Evolutionary conservation across 768 basidiomycete genomes (phyloP), one percentile per base, ranked within the genome.

Genomic region (Lentinula boryana): DNA sequence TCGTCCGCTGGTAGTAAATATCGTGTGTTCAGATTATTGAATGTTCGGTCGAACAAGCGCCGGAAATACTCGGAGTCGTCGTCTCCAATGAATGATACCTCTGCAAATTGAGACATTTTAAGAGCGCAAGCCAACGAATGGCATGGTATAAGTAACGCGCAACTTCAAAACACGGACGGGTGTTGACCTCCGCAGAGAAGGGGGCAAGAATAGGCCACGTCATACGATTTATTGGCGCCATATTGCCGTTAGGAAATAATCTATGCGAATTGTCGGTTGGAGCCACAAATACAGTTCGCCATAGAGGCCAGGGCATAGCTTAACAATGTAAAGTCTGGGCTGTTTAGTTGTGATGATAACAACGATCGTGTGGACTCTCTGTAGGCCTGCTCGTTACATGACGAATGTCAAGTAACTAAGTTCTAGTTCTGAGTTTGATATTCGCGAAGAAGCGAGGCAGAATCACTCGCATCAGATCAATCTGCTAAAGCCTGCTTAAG

Each of bases 1-100:
- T 78, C 71, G 70, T 89, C 87, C 4, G 80, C 83, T 38, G 87
- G 87, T 58, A 89, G 80, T 70, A 85, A 74, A 68, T 89, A 89
- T 8, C 74, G 73, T 23, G 67, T 67, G 63, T 83, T 86, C 66
- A 87, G 72, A 18, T 76, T 75, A 66, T 82, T 86, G 71, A 88
- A 77, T 49, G 71, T 75, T 51, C 86, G 78, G 35, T 78, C 82
- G 69, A 85, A 75, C 36, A 82, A 63, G 13, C 72, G 67, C 57
- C 79, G 80, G 66, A 88, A 89, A 71, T 77, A 87, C 31, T 76
- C 70, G 35, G 77, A 74, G 64, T 78, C 77, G 69, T 56, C 27
- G 4, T 72, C 73, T 38, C 75, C 76, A 52, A 78, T 72, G 50
- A 66, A 74, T 41, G 72, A 62, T 23, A 78, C 62, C 40, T 79